Evolutionary conservation across 805 yeast species (phyloP), one percentile per base, ranked within the genome.

Genomic region (Danielia oregonensis): DNA sequence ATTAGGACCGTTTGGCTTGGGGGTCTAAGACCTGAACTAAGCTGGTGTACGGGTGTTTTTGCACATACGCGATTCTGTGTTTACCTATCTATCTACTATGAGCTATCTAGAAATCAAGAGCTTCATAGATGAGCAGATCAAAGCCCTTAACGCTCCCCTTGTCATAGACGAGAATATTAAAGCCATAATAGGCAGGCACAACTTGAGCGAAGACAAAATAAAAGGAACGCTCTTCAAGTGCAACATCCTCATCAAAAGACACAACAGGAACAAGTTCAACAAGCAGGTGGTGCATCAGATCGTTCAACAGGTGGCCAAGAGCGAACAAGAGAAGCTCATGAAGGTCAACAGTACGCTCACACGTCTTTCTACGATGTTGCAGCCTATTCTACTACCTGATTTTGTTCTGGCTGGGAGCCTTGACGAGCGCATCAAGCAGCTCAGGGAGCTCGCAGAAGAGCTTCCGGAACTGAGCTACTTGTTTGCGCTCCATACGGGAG

Each of bases 401-500:
- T 39, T 50, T 22, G 39, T 37, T 6, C 35, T 40, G 6, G 28
- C 47, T 12, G 41, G 50, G 13, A 34, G 46, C 7, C 36, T 38
- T 5, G 21, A 23, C 15, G 39, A 36, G 13, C 37, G 51, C 17
- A 26, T 59, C 8, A 24, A 36, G 9, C 52, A 57, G 30, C 46
- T 62, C 19, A 49, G 42, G 16, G 42, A 43, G 4, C 43, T 65
- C 39, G 48, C 59, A 7, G 29, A 36, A 2, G 61, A 57, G 29
- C 46, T 66, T 22, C 72, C 72, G 3, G 64, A 61, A 29, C 38
- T 57, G 7, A 53, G 52, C 37, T 58, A 62, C 35, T 48, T 65
- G 30, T 40, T 55, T 30, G 48, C 37, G n/a, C 13, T 39, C 10
- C 26, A 31, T n/a, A 39, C 32, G 5, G 40, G 27, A 9, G 48